Percentiles rank a stretch among this genome's conserved stretches.
These are phyloP conservation scores for Tolypocladium album DNA, from an alignment of 2,329 filamentous ascomycete genomes.

Conservation along the genomic window DNA sequence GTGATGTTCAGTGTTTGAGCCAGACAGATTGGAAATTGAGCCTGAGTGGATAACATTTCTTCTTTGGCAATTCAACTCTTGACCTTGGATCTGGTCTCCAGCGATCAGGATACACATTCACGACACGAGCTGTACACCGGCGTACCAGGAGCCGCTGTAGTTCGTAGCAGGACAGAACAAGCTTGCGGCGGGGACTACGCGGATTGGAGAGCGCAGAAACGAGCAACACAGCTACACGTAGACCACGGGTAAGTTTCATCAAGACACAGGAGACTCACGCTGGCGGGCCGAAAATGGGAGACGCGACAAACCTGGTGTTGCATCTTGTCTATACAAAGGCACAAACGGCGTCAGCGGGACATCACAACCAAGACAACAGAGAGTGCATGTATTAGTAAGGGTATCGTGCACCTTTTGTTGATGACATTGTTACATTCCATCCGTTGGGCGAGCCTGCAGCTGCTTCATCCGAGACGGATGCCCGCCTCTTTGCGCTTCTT, in stretches of 20 bases:
- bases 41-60: not conserved
- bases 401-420: conserved; percentile 20
- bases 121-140: not conserved
- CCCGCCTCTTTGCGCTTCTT: conserved; percentile 57
- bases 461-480: conserved; percentile 43
- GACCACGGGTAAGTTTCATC: not conserved
- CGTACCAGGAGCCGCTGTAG: too few species aligned
- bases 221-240: conserved; percentile 7
- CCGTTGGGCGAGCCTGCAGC: not conserved
- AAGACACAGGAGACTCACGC: not conserved
- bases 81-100: not conserved
- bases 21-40: not conserved
- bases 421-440: not conserved
- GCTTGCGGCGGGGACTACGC: not conserved
- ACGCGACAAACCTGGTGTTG: not conserved
- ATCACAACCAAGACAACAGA: not conserved
- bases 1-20: not conserved
- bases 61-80: not conserved
- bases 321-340: not conserved
- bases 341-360: not conserved
- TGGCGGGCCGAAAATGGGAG: not conserved
- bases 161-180: not conserved
- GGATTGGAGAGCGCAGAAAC: not conserved
- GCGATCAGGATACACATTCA: not conserved
- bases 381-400: conserved; percentile 6